Conservation (phyloP, 192 early-diverging fungal species). For the Coemansia sp. region DNA sequence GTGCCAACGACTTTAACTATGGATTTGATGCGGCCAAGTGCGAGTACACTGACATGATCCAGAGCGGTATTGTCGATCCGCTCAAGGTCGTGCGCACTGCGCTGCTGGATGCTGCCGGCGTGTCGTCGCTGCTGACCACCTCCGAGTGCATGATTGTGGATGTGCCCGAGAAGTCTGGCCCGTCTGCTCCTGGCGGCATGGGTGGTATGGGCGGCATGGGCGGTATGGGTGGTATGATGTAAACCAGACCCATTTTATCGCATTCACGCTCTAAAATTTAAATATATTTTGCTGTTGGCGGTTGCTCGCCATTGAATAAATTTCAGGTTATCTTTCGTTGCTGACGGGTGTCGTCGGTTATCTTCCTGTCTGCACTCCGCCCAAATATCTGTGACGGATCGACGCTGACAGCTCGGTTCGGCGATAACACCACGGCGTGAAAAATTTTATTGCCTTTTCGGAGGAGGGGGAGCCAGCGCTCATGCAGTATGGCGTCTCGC, state of each 20-base stretch:
- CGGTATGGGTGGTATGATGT: constrained; percentile 69
- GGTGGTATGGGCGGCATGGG: constrained; percentile 71
- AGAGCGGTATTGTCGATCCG: constrained; percentile 96
- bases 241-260: background rate
- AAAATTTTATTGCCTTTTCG: constrained; percentile 1
- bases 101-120: constrained; percentile 93
- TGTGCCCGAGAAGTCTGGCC: constrained; percentile 75
- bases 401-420: too few species aligned
- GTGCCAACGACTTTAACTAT: constrained; percentile 78
- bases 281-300: background rate
- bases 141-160: constrained; percentile 99
- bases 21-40: constrained; percentile 92
- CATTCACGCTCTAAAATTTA: background rate
- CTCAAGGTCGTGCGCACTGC: constrained; percentile 99
- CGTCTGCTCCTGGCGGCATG: constrained; percentile 62
- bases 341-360: too few species aligned
- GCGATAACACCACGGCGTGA: background rate
- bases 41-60: constrained; percentile 96
- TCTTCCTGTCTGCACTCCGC: too few species aligned
- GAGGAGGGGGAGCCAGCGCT: constrained; percentile 7
- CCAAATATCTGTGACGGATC: too few species aligned
- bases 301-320: background rate
- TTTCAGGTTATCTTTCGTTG: background rate
- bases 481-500: constrained; percentile 3
- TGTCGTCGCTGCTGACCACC: constrained; percentile 95